Evolutionary conservation across 2,329 filamentous ascomycete genomes (phyloP).

Genomic region (Colletotrichum sp.): DNA sequence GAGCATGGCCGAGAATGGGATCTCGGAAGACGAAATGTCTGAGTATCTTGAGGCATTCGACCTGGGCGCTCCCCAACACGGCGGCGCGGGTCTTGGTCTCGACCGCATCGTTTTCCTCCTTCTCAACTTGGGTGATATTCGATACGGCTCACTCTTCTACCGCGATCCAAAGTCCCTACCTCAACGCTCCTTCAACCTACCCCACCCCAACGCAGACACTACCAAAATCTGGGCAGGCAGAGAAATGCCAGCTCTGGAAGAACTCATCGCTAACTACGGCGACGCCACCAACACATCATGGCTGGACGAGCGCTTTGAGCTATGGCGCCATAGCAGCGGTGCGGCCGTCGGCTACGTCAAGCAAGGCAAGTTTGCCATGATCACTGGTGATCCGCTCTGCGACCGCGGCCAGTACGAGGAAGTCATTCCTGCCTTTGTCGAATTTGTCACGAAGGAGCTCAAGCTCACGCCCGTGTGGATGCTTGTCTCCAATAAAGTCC

Average conservation of each 20-base stretch:
- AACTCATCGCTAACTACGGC: conserved; percentile 93
- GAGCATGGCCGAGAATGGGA: conserved; percentile 77
- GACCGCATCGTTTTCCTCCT: conserved; percentile 89
- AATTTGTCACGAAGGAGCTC: conserved; percentile 73
- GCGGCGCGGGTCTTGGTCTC: conserved; percentile 86
- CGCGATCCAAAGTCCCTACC: conserved; percentile 89
- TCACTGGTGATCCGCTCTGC: conserved; percentile 87
- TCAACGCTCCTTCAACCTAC: conserved; percentile 65
- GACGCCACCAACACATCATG: conserved; percentile 94
- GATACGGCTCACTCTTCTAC: conserved; percentile 85
- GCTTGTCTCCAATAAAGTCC: conserved; percentile 78
- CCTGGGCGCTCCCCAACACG: conserved; percentile 87
- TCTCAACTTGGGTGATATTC: conserved; percentile 86
- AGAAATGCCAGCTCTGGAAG: conserved; percentile 76
- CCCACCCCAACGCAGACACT: conserved; percentile 88
- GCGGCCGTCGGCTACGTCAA: conserved; percentile 86
- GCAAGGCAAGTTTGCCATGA: conserved; percentile 78
- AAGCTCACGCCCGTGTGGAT: conserved; percentile 85
- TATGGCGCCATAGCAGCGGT: conserved; percentile 86
- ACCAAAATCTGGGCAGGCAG: conserved; percentile 34
- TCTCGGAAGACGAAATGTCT: conserved; percentile 83
- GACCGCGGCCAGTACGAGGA: conserved; percentile 77
- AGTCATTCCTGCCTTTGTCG: conserved; percentile 76
- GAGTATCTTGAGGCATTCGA: conserved; percentile 91
- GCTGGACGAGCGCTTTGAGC: conserved; percentile 86